A percentile compares a stretch with the other conserved stretches of the same genome.
Evolutionary conservation across 2,329 filamentous ascomycete species (phyloP).

Genomic region (Sphaerostilbella broomeana): DNA sequence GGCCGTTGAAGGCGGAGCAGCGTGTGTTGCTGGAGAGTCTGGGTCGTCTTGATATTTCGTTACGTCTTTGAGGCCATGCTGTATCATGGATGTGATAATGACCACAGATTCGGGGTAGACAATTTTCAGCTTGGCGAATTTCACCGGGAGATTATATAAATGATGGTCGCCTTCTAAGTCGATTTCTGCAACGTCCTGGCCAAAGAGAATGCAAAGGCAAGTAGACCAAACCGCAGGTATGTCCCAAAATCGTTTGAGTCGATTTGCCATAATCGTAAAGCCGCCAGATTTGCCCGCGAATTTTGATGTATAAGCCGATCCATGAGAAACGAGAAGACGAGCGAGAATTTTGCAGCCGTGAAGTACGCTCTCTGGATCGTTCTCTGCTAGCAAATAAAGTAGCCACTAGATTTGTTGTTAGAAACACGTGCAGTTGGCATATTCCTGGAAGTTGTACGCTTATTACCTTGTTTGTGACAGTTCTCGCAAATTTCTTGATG

Average conservation of each 20-base stretch:
- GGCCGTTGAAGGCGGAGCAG: conserved; percentile 5
- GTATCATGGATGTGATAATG: conserved; percentile 80
- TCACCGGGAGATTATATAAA: conserved; percentile 63
- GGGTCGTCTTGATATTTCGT: conserved; percentile 56
- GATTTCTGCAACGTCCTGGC: conserved; percentile 67
- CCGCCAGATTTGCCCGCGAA: conserved; percentile 80
- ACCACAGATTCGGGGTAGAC: conserved; percentile 70
- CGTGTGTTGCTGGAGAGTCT: conserved; percentile 39
- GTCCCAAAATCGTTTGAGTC: conserved; percentile 84
- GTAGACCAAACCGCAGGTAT: conserved; percentile 78
- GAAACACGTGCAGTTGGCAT: background rate
- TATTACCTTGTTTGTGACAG: conserved; percentile 84
- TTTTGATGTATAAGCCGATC: conserved; percentile 73
- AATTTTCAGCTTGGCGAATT: conserved; percentile 64
- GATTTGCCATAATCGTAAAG: conserved; percentile 75
- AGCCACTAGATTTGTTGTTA: conserved; percentile 58
- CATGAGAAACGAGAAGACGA: conserved; percentile 75
- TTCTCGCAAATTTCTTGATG: conserved; percentile 83
- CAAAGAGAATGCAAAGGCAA: conserved; percentile 83
- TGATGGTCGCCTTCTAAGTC: conserved; percentile 70
- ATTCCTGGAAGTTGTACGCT: background rate
- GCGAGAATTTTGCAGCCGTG: conserved; percentile 78
- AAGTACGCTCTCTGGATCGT: conserved; percentile 75
- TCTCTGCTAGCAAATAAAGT: conserved; percentile 81
- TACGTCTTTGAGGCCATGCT: conserved; percentile 70